These are phyloP conservation scores for Aurinia saxatilis DNA, from an alignment of 345 rosid species.

Conservation along the genomic window DNA sequence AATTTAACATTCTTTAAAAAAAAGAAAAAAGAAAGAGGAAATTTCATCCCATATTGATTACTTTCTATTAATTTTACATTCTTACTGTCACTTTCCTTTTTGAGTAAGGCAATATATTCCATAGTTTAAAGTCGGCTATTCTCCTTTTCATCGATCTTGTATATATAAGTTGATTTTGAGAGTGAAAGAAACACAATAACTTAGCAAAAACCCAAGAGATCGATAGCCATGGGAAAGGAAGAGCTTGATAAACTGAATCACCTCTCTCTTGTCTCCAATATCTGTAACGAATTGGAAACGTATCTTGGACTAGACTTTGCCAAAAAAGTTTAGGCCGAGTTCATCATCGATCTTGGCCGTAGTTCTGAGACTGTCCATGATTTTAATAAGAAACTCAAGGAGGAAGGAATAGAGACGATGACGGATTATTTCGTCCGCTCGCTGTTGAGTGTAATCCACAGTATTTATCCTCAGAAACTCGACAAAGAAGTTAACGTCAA, in stretches of 20 bases:
- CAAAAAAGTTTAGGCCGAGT: slow-evolving; percentile 73
- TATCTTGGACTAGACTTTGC: slow-evolving; percentile 48
- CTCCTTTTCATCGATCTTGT: too few relatives aligned
- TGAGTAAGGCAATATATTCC: too few relatives aligned
- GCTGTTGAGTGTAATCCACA: slow-evolving; percentile 71
- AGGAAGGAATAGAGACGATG: slow-evolving; percentile 61
- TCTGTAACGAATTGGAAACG: slow-evolving; percentile 70
- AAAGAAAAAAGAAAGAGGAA: too few relatives aligned
- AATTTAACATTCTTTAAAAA: too few relatives aligned
- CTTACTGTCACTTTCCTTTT: too few relatives aligned
- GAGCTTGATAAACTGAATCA: slow-evolving; percentile 32
- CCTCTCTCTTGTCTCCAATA: slow-evolving; percentile 67
- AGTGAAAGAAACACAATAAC: too few relatives aligned
- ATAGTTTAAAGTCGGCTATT: too few relatives aligned
- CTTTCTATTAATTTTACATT: too few relatives aligned
- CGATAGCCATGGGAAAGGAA: slow-evolving; percentile 22
- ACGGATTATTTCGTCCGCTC: slow-evolving; percentile 88
- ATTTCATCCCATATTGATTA: too few relatives aligned
- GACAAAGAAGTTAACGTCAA: slow-evolving; percentile 75
- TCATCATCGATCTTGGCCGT: slow-evolving; percentile 54
- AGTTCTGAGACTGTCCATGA: slow-evolving; percentile 57
- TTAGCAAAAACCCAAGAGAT: slow-evolving; percentile 8
- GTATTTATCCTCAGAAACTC: slow-evolving; percentile 73
- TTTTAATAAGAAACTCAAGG: slow-evolving; percentile 62
- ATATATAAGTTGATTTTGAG: too few relatives aligned